Conservation (phyloP, 2,329 filamentous ascomycete genomes). For the Fusarium ramigenum region DNA sequence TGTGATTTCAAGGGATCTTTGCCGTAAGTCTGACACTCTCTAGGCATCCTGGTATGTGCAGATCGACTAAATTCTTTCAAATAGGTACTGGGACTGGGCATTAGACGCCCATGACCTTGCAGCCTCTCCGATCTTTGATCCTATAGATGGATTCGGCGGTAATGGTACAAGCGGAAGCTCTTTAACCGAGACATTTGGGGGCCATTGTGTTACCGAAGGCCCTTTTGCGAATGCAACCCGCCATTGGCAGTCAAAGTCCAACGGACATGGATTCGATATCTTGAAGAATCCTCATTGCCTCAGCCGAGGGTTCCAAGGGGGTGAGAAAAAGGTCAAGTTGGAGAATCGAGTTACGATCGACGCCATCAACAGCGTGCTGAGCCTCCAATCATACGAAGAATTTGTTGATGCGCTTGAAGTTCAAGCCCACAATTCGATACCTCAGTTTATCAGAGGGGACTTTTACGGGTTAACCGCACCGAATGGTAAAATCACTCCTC, state of each 20-base stretch:
- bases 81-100: not conserved
- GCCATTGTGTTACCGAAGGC: not conserved
- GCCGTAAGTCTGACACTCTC: not conserved
- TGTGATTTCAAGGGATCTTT: not conserved
- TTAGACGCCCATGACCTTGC: not conserved
- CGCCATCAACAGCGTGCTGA: not conserved
- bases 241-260: not conserved
- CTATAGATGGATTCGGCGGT: not conserved
- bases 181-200: not conserved
- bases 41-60: rapidly evolving
- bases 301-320: not conserved
- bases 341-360: not conserved
- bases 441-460: not conserved
- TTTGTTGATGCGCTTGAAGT: not conserved
- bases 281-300: not conserved
- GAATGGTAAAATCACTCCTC: not conserved
- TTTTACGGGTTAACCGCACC: not conserved
- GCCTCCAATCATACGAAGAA: too few relatives aligned
- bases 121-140: not conserved
- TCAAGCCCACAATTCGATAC: not conserved
- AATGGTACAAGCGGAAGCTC: not conserved
- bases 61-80: not conserved
- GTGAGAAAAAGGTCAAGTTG: not conserved
- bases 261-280: not conserved
- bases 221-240: not conserved